Evolutionary conservation across 179 eudicot genomes (phyloP), one percentile per base, ranked within the genome.

Genomic region (Spinacia oleracea): DNA sequence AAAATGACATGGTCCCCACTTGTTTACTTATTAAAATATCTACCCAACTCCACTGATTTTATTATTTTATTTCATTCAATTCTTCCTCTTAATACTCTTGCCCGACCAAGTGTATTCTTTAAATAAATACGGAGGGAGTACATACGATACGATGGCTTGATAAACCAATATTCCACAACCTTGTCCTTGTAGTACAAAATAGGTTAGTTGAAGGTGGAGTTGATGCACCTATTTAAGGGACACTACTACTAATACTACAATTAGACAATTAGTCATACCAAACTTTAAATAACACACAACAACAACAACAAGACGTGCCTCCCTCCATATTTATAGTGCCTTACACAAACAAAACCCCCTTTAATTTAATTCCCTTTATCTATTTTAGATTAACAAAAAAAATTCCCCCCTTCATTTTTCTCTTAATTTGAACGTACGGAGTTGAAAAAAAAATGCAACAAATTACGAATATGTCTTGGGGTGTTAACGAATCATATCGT

Each of bases 401-500:
- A n/a, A n/a, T n/a, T n/a, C n/a, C n/a, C n/a, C n/a, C 58, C 42
- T 38, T 2, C 20, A 16, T 21, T 34, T n/a, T 40, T 7, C 21
- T 40, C 5, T 6, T 62, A 18, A 5, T n/a, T 1, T 18, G 16
- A 46, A 46, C 16, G 62, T n/a, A 56, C 29, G 62, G 27, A 29
- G 14, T 4, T 8, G 15, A 32, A 12, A 63, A 27, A 3, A 32
- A 48, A 38, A 43, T 8, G 72, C 65, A 58, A 70, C 29, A 48
- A 3, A 45, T 9, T 81, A 35, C 62, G 29, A 72, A 55, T 23
- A 9, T 79, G 63, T 45, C 62, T n/a, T 78, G 66, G 78, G 82
- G 51, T 23, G 43, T 90, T 9, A 87, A 87, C 23, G 90, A 84
- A 78, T 86, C 89, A 4, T 91, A 88, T 70, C 78, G 87, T 48